phyloP scores from a whole-genome alignment of 352 stramenopile species.

The Phytophthora rubi region DNA sequence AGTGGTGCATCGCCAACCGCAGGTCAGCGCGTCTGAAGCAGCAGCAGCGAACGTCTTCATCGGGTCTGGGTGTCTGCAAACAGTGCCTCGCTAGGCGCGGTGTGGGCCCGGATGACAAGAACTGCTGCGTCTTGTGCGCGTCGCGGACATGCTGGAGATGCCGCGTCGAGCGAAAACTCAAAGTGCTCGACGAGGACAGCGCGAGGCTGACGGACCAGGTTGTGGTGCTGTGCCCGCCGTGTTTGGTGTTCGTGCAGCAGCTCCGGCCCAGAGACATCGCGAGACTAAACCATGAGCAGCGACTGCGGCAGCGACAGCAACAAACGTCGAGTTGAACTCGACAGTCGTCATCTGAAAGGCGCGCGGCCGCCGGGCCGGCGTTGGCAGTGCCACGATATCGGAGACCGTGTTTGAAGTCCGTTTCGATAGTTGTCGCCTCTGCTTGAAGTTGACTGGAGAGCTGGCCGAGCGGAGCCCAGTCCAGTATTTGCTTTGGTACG shows the following conservation, averaged over 20 bases:
- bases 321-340: neutral
- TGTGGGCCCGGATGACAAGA: slow-evolving; percentile 7
- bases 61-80: slow-evolving; percentile 10
- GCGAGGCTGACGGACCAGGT: slow-evolving; percentile 11
- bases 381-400: slow-evolving; percentile 12
- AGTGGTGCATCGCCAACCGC: slow-evolving; percentile 30
- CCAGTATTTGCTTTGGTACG: slow-evolving; percentile 23
- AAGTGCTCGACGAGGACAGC: slow-evolving; percentile 14
- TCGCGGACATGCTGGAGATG: slow-evolving; percentile 29
- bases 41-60: slow-evolving; percentile 23
- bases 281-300: slow-evolving; percentile 9
- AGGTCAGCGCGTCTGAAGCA: slow-evolving; percentile 12
- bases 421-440: slow-evolving; percentile 14
- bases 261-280: slow-evolving; percentile 15
- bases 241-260: slow-evolving; percentile 23
- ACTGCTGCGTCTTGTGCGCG: slow-evolving; percentile 16
- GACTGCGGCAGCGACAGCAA: slow-evolving; percentile 7
- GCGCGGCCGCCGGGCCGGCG: too few relatives aligned
- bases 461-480: slow-evolving; percentile 7
- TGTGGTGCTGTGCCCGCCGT: slow-evolving; percentile 24
- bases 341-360: too few relatives aligned
- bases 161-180: slow-evolving; percentile 13
- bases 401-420: slow-evolving; percentile 19
- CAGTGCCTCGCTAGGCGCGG: slow-evolving; percentile 14
- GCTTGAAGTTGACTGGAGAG: slow-evolving; percentile 20